These are phyloP conservation scores for Trichoderma asperelloides DNA, from an alignment of 495 filamentous ascomycete species.

Conservation along the genomic window DNA sequence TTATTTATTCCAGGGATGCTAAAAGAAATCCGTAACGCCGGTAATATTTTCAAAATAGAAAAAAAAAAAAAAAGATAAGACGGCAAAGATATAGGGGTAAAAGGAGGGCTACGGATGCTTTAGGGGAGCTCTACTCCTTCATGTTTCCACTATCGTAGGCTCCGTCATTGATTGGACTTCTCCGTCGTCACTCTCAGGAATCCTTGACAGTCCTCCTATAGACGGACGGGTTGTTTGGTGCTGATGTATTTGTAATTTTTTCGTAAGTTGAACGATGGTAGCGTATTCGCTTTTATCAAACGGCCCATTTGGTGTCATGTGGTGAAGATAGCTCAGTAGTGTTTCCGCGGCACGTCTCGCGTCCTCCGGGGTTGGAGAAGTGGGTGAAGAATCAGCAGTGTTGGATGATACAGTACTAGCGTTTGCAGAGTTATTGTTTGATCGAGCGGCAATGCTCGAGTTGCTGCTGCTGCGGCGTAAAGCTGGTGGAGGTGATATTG, in stretches of 20 bases:
- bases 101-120: constrained; percentile 13
- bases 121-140: constrained; percentile 11
- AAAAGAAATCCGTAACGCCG: neutral
- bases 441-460: constrained; percentile 37
- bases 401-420: constrained; percentile 28
- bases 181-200: constrained; percentile 50
- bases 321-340: constrained; percentile 74
- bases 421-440: constrained; percentile 31
- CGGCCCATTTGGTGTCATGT: constrained; percentile 56
- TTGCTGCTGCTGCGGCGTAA: constrained; percentile 48
- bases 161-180: constrained; percentile 29
- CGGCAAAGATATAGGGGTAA: constrained; percentile 13
- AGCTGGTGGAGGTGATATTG: constrained; percentile 39
- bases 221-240: constrained; percentile 44
- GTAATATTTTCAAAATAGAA: neutral
- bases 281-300: constrained; percentile 77
- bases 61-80: constrained; percentile 14
- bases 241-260: constrained; percentile 69
- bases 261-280: constrained; percentile 74
- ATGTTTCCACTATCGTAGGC: neutral
- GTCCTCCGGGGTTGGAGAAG: constrained; percentile 83
- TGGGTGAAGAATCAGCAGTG: constrained; percentile 35
- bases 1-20: neutral
- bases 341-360: constrained; percentile 78
- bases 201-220: constrained; percentile 59